phyloP scores from a whole-genome alignment of 1,284 basidiomycete genomes.

The Melampsora americana region DNA sequence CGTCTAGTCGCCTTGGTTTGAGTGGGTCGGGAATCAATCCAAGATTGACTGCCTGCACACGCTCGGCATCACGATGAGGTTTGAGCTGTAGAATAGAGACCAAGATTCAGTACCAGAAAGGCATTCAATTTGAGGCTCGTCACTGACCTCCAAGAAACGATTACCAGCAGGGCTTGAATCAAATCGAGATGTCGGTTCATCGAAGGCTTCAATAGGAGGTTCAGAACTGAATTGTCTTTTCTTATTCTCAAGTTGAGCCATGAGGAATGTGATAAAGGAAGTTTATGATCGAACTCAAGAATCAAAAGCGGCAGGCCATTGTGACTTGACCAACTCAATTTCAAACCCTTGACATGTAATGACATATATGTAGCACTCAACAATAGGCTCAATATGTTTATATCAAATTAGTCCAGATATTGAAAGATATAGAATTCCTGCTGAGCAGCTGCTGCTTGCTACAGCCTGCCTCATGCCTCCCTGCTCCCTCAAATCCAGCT shows the following conservation, averaged over 20 bases:
- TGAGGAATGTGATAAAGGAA: not conserved
- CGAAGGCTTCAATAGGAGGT: not conserved
- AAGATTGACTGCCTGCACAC: constrained; percentile 71
- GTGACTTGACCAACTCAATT: too few species aligned
- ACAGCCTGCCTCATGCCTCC: too few species aligned
- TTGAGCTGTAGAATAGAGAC: constrained; percentile 56
- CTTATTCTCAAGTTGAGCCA: not conserved
- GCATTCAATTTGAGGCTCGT: too few species aligned
- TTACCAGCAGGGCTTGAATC: constrained; percentile 18
- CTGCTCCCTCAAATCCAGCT: too few species aligned
- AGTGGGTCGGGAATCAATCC: constrained; percentile 82
- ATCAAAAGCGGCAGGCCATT: too few species aligned
- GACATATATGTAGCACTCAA: too few species aligned
- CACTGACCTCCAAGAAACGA: constrained; percentile 42
- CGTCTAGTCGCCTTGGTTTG: constrained; percentile 72
- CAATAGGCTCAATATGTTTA: too few species aligned
- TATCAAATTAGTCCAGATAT: too few species aligned
- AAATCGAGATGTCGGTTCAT: constrained; percentile 16
- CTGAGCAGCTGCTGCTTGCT: too few species aligned
- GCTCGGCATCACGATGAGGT: constrained; percentile 65
- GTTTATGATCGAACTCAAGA: too few species aligned
- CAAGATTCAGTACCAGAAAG: not conserved
- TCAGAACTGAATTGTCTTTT: not conserved
- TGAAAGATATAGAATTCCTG: too few species aligned
- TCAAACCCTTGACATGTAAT: too few species aligned